Percentiles rank a stretch among this genome's conserved stretches.
Conservation (phyloP, 73 alveolate genomes). For the Vitrella brassicaformis region DNA sequence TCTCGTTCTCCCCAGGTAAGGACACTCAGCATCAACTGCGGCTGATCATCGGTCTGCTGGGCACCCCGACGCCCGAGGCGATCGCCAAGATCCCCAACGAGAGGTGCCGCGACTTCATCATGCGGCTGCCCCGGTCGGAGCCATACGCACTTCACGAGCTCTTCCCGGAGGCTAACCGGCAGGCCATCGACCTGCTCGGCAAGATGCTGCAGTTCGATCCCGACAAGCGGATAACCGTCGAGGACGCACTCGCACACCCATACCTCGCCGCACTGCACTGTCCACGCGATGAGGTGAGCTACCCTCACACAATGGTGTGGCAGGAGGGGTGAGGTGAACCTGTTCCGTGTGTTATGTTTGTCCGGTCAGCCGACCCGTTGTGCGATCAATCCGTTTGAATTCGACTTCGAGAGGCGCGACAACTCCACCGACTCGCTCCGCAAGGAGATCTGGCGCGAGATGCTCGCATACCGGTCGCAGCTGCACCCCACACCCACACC, state of each 20-base stretch:
- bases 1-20: no score
- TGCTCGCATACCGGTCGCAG: no score
- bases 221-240: slow-evolving; percentile 42
- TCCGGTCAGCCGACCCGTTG: no score
- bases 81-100: slow-evolving; percentile 32
- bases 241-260: slow-evolving; percentile 42
- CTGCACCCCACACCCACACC: no score
- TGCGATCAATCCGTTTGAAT: no score
- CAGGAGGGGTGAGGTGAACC: no score
- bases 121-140: not conserved
- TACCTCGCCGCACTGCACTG: slow-evolving; percentile 47
- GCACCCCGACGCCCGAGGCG: slow-evolving; percentile 30
- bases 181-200: not conserved
- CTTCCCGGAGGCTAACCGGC: not conserved
- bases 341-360: no score
- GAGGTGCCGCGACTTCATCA: slow-evolving; percentile 28
- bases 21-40: slow-evolving; percentile 58
- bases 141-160: not conserved
- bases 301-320: no score
- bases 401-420: no score
- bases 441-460: no score
- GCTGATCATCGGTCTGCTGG: slow-evolving; percentile 51
- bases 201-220: slow-evolving; percentile 44
- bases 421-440: no score
- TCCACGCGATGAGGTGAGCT: slow-evolving; percentile 47